phyloP scores from a whole-genome alignment of 805 yeast genomes.

The Candida hispaniensis region DNA sequence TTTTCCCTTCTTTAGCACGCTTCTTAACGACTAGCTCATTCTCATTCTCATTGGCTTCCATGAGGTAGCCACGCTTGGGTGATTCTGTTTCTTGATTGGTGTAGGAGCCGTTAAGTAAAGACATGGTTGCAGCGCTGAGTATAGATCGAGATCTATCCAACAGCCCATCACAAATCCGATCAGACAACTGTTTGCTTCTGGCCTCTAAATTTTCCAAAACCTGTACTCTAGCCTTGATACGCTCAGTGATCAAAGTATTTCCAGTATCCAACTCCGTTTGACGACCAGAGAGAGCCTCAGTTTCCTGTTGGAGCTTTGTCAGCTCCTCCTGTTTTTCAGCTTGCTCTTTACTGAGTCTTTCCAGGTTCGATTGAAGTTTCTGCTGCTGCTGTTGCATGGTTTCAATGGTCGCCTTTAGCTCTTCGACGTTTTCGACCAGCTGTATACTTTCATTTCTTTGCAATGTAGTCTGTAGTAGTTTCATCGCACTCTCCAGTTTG shows the following conservation, averaged over 20 bases:
- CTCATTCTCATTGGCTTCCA: too few species aligned
- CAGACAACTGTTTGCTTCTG: constrained; percentile 25
- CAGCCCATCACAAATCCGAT: constrained; percentile 23
- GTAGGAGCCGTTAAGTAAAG: constrained; percentile 22
- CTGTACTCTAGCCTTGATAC: constrained; percentile 22
- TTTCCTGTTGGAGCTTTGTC: neutral
- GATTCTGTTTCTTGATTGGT: too few species aligned
- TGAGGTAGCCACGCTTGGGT: too few species aligned
- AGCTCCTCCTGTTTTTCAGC: constrained; percentile 1
- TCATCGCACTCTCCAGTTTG: too few species aligned
- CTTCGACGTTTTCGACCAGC: too few species aligned
- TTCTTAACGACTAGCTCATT: too few species aligned
- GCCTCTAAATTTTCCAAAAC: constrained; percentile 26
- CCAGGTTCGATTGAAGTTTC: too few species aligned
- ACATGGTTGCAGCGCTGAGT: constrained; percentile 24
- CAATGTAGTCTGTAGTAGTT: too few species aligned
- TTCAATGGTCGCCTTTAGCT: too few species aligned
- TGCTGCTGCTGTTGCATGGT: too few species aligned
- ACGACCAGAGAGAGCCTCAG: neutral
- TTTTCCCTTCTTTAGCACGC: too few species aligned
- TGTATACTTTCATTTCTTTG: too few species aligned
- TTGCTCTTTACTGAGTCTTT: neutral
- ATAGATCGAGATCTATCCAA: constrained; percentile 28
- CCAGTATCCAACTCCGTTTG: neutral
- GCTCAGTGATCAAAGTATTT: constrained; percentile 6